phyloP scores from a whole-genome alignment of 495 filamentous ascomycete genomes.

The Aspergillus olivimuriae region DNA sequence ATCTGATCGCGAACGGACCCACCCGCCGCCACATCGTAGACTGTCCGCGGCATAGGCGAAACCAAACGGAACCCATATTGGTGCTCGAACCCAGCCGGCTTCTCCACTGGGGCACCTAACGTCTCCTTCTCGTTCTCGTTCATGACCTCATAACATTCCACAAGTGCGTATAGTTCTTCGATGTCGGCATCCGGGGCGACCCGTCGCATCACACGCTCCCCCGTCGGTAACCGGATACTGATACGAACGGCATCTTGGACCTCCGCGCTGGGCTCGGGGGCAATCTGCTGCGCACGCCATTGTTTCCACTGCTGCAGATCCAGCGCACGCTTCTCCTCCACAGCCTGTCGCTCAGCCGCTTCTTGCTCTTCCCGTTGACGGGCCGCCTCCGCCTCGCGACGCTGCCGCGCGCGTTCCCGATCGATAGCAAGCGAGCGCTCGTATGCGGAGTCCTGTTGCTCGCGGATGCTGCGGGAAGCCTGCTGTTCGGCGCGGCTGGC shows the following conservation, averaged over 20 bases:
- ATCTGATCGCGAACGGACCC: conserved; percentile 64
- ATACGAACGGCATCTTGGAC: conserved; percentile 70
- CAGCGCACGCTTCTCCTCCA: conserved; percentile 48
- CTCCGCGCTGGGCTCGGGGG: conserved; percentile 58
- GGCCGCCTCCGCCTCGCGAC: conserved; percentile 66
- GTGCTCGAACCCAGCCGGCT: conserved; percentile 68
- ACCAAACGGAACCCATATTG: conserved; percentile 76
- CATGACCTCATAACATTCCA: conserved; percentile 79
- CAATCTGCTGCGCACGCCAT: conserved; percentile 68
- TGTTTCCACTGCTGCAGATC: conserved; percentile 66
- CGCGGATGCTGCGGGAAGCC: conserved; percentile 65
- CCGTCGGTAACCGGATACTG: conserved; percentile 68
- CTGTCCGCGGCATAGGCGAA: conserved; percentile 72
- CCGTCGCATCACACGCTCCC: conserved; percentile 65
- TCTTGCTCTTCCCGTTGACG: conserved; percentile 56
- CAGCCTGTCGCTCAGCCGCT: conserved; percentile 55
- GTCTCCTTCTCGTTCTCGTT: conserved; percentile 25
- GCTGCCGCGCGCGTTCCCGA: conserved; percentile 68
- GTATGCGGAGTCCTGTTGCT: conserved; percentile 86
- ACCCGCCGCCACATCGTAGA: conserved; percentile 59
- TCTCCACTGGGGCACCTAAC: conserved; percentile 24
- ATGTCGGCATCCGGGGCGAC: conserved; percentile 60
- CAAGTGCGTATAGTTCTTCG: conserved; percentile 93
- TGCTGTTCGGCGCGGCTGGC: conserved; percentile 69
- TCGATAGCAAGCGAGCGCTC: conserved; percentile 85